Conservation (phyloP, 1,284 basidiomycete genomes). For the Prillingera fragicola region DNA sequence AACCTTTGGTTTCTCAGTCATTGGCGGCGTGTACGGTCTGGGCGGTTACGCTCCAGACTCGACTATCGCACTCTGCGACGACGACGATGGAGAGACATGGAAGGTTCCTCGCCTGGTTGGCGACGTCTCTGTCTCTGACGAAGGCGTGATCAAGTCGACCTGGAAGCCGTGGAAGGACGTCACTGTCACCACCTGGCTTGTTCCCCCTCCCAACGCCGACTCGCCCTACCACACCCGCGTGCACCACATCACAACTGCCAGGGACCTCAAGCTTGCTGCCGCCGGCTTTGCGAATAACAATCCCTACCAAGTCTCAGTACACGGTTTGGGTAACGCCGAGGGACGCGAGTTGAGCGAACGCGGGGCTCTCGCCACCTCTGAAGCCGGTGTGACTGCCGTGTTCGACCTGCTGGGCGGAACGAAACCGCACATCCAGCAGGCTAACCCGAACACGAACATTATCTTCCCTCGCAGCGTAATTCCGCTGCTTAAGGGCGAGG, state of each 20-base stretch:
- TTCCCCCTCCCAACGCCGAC: slow-evolving; percentile 19
- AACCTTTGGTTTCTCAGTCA: slow-evolving; percentile 68
- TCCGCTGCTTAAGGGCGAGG: slow-evolving; percentile 58
- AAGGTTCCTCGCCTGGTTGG: slow-evolving; percentile 52
- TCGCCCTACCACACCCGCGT: slow-evolving; percentile 26
- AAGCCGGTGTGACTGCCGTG: slow-evolving; percentile 23
- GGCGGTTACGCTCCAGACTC: slow-evolving; percentile 64
- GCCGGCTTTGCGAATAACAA: too few species aligned
- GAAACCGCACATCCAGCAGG: slow-evolving; percentile 18
- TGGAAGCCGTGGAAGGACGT: slow-evolving; percentile 30
- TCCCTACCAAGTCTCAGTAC: too few species aligned
- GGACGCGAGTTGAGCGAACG: slow-evolving; percentile 8
- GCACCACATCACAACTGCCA: slow-evolving; percentile 17
- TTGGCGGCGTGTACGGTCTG: slow-evolving; percentile 59
- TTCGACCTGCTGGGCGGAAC: slow-evolving; percentile 16
- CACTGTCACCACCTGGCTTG: slow-evolving; percentile 22
- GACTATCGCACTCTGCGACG: slow-evolving; percentile 61
- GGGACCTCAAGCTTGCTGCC: slow-evolving; percentile 15
- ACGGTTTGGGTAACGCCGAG: slow-evolving; percentile 7
- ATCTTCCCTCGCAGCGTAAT: slow-evolving; percentile 62
- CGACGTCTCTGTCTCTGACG: slow-evolving; percentile 13
- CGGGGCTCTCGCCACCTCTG: slow-evolving; percentile 18
- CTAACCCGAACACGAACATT: slow-evolving; percentile 65
- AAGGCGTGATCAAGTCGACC: slow-evolving; percentile 21
- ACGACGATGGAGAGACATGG: slow-evolving; percentile 59